Evolutionary conservation across 192 early-diverging fungal species (phyloP), one percentile per base, ranked within the genome.

Genomic region (Funneliformis geosporum): DNA sequence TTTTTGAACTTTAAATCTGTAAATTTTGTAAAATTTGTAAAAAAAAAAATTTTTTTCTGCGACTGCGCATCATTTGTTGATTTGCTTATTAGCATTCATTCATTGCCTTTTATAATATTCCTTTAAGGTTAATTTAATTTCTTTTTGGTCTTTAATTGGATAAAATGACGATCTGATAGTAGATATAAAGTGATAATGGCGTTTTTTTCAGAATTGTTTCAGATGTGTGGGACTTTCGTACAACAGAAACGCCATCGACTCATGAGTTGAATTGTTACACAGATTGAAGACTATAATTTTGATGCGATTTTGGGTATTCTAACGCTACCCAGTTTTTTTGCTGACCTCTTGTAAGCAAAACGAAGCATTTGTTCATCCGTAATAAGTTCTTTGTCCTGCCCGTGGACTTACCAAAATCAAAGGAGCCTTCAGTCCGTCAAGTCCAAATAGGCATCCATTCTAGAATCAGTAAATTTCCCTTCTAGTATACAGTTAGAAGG

Each of bases 401-500:
- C 43, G 66, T 78, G 76, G 76, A 78, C 76, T 47, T 67, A 66
- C 42, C 7, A 76, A 38, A 33, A 42, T 42, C 18, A 43, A 76
- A 64, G 75, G 75, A 76, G 75, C 76, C 76, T 78, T 62, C 62
- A 78, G 76, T 78, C 76, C 76, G 64, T 60, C 62, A 67, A 78
- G 76, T 78, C 76, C 76, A 18, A 62, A 76, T 39, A 78, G 76
- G 76, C 76, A 67, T 78, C 62, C 64, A 66, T 23, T 46, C 39
- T 44, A 42, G n/a, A 66, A 25, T 78, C 27, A 16, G 33, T 62
- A 27, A 50, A 14, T 47, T 68, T 50, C 62, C 64, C 64, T 47
- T 47, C 50, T 28, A 61, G 75, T 62, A 14, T 27, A 6, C 21
- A 18, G 55, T 38, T 67, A 33, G 62, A 78, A 67, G 60, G 23